phyloP scores from a whole-genome alignment of 1,284 basidiomycete genomes.

The Chondrostereum purpureum region DNA sequence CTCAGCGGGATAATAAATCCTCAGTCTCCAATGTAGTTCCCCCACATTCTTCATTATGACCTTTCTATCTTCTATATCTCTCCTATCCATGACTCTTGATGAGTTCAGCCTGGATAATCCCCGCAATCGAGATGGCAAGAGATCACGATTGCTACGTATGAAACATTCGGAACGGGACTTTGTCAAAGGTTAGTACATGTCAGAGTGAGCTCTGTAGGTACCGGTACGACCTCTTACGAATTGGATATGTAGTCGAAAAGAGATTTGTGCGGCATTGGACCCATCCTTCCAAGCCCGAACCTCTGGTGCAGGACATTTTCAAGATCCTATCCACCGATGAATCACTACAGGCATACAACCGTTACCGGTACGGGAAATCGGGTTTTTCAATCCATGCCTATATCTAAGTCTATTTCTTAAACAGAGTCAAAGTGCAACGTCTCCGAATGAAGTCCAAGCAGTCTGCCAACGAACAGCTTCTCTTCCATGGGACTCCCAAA shows the following conservation, averaged over 20 bases:
- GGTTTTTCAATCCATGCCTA: constrained; percentile 3
- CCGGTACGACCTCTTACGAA: too few species aligned
- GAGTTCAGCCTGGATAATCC: constrained; percentile 39
- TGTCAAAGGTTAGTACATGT: constrained; percentile 1
- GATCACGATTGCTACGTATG: constrained; percentile 30
- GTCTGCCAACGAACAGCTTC: constrained; percentile 42
- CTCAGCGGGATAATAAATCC: too few species aligned
- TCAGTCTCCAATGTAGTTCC: too few species aligned
- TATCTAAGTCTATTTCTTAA: neutral
- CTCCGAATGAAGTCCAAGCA: constrained; percentile 21
- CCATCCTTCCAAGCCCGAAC: constrained; percentile 45
- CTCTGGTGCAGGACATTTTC: constrained; percentile 44
- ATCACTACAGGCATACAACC: constrained; percentile 37
- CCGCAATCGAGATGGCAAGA: constrained; percentile 29
- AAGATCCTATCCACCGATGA: constrained; percentile 42
- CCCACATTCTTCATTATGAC: too few species aligned
- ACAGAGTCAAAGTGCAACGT: constrained; percentile 19
- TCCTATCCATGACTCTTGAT: constrained; percentile 19
- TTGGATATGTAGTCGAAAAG: constrained; percentile 37
- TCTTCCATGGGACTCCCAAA: constrained; percentile 58
- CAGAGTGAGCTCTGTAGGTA: too few species aligned
- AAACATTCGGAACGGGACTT: constrained; percentile 23
- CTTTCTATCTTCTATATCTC: neutral
- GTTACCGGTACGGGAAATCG: constrained; percentile 39
- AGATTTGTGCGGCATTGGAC: constrained; percentile 50